These are phyloP conservation scores for Phytopythium chamaehyphon DNA, from an alignment of 352 stramenopile species.

Conservation along the genomic window DNA sequence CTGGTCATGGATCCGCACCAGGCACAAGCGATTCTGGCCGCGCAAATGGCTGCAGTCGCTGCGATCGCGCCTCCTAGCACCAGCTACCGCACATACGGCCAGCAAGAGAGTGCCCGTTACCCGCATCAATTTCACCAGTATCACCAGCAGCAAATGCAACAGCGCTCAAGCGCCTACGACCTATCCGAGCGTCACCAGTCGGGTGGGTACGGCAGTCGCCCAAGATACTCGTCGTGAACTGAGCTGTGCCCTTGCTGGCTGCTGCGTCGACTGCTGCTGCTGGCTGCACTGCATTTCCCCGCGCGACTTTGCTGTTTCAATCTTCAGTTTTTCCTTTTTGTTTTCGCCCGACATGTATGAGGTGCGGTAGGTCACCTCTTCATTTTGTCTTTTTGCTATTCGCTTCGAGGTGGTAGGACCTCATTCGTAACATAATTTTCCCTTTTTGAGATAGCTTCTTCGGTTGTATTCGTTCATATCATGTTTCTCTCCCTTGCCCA, in stretches of 20 bases:
- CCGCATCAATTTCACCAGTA: slow-evolving; percentile 11
- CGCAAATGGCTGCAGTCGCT: slow-evolving; percentile 1
- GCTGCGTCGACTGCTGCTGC: not conserved
- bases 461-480: not conserved
- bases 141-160: slow-evolving; percentile 24
- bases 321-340: not conserved
- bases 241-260: not conserved
- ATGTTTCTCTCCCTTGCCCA: too few species aligned
- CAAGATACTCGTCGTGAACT: slow-evolving; percentile 2
- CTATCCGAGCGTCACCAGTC: slow-evolving; percentile 1
- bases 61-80: slow-evolving; percentile 4
- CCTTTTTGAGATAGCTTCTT: slow-evolving; percentile 4
- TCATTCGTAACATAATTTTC: slow-evolving; percentile 3
- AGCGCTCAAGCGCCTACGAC: slow-evolving; percentile 6
- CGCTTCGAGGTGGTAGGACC: not conserved
- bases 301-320: not conserved
- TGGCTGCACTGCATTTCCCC: not conserved
- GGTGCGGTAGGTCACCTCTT: not conserved
- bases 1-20: slow-evolving; percentile 14
- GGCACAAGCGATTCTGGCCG: slow-evolving; percentile 13
- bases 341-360: not conserved
- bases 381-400: slow-evolving; percentile 28
- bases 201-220: not conserved
- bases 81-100: not conserved
- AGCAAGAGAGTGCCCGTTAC: slow-evolving; percentile 8